These are phyloP conservation scores for Mycena galopus DNA, from an alignment of 768 basidiomycete species.

Conservation along the genomic window DNA sequence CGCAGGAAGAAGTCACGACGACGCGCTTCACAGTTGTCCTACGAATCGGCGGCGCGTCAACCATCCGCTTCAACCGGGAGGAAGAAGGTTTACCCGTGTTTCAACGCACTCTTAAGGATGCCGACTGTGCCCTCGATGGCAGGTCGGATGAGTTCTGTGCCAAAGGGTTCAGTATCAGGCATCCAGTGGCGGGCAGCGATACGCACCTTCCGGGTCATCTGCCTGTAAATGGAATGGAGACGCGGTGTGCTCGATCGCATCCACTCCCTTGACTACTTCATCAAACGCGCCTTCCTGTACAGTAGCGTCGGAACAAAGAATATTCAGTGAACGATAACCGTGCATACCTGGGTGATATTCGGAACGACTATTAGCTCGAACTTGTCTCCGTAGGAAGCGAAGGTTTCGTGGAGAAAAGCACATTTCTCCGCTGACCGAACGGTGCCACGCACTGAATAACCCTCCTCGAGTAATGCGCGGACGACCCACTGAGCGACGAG, in stretches of 20 bases:
- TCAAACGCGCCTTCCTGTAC: not conserved
- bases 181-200: not conserved
- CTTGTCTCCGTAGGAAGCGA: slow-evolving; percentile 65
- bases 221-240: not conserved
- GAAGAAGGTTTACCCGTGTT: slow-evolving; percentile 50
- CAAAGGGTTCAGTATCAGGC: not conserved
- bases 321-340: too few species aligned
- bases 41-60: too few species aligned
- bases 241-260: not conserved
- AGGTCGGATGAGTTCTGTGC: slow-evolving; percentile 42
- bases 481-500: slow-evolving; percentile 60
- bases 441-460: slow-evolving; percentile 75
- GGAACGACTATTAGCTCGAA: slow-evolving; percentile 77
- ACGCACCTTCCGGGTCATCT: not conserved
- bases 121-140: slow-evolving; percentile 58
- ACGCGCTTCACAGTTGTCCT: slow-evolving; percentile 64
- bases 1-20: slow-evolving; percentile 71
- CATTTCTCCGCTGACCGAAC: slow-evolving; percentile 76
- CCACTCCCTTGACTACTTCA: slow-evolving; percentile 71
- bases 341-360: slow-evolving; percentile 68
- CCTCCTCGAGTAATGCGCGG: slow-evolving; percentile 67
- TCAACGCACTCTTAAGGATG: slow-evolving; percentile 54
- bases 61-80: not conserved
- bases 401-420: slow-evolving; percentile 64
- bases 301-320: too few species aligned